A percentile compares a stretch with the other conserved stretches of the same genome.
Conservation (phyloP, 2,329 filamentous ascomycete species). For the Phialophora expanda region DNA sequence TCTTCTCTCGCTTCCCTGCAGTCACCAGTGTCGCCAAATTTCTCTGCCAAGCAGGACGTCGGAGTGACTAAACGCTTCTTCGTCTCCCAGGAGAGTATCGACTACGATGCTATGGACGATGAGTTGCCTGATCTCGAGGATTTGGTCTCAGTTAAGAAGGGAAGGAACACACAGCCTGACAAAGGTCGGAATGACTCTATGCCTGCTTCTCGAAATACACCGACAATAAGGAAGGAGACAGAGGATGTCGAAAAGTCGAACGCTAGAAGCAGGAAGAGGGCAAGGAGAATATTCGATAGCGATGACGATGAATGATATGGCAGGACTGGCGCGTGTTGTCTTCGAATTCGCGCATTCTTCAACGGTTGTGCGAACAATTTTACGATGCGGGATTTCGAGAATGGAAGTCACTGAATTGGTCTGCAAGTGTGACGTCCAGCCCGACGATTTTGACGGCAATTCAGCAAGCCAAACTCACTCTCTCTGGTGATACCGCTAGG, state of each 20-base stretch:
- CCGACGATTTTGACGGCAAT: neutral
- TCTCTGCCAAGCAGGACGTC: neutral
- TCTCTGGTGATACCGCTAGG: no score
- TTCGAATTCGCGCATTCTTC: neutral
- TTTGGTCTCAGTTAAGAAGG: constrained; percentile 16
- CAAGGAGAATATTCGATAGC: constrained; percentile 29
- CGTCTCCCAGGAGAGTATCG: constrained; percentile 29
- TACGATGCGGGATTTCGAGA: neutral
- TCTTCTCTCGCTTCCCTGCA: neutral
- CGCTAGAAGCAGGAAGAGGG: constrained; percentile 3
- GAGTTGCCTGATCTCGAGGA: constrained; percentile 33
- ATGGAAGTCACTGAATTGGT: no score
- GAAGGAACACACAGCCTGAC: neutral
- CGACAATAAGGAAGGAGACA: neutral
- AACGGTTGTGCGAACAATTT: neutral
- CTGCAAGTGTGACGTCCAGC: neutral
- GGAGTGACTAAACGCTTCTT: constrained; percentile 9
- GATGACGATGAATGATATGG: constrained; percentile 27
- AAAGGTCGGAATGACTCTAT: neutral
- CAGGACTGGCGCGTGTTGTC: neutral
- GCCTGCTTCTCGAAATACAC: neutral
- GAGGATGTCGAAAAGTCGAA: neutral
- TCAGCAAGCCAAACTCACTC: no score
- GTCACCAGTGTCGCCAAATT: neutral
- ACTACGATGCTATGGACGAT: constrained; percentile 25